Evolutionary conservation across 2,329 filamentous ascomycete genomes (phyloP), one percentile per base, ranked within the genome.

Genomic region (Penicillium expansum): DNA sequence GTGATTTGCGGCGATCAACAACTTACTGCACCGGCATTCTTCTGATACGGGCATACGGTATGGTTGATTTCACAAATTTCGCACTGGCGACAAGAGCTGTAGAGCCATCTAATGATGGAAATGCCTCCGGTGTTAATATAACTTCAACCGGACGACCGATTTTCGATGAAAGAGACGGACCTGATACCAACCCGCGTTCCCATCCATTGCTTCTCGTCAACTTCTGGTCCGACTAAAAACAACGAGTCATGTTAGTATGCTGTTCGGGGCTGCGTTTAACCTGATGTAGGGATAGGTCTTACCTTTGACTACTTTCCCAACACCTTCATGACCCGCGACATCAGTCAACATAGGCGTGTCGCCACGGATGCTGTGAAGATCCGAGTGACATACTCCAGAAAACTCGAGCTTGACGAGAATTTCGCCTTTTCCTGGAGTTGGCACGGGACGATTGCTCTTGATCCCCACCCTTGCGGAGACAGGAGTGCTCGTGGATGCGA

Each of bases 371-470:
- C 77, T 79, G 56, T 75, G 75, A 54, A 78, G 74, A 64, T 80
- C 78, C 1, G 77, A 79, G 65, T 80, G 77, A 50, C 78, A 80
- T 24, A 80, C 75, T 0, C 78, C 78, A 0, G 76, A 79, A 62
- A 68, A 79, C 58, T 80, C 77, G 10, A 80, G 67, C 56, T 80
- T 79, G 38, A 80, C 70, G 14, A 80, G 71, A n/a, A 80, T 57
- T 54, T 80, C 76, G 4, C 75, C 71, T 1, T 72, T 58, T 5
- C 62, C 62, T 0, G 77, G 77, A 6, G 62, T 60, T 18, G 78
- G 73, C 2, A 80, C 69, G 3, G 71, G 66, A 5, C 65, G 62
- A 24, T 64, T 66, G 27, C 52, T 61, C 52, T 43, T 60, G 42
- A 73, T 70, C 27, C 63, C 52, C 20, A 73, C 62, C 29, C 58